Conservation (phyloP, 2,329 filamentous ascomycete species). For the Cordyceps militaris region DNA sequence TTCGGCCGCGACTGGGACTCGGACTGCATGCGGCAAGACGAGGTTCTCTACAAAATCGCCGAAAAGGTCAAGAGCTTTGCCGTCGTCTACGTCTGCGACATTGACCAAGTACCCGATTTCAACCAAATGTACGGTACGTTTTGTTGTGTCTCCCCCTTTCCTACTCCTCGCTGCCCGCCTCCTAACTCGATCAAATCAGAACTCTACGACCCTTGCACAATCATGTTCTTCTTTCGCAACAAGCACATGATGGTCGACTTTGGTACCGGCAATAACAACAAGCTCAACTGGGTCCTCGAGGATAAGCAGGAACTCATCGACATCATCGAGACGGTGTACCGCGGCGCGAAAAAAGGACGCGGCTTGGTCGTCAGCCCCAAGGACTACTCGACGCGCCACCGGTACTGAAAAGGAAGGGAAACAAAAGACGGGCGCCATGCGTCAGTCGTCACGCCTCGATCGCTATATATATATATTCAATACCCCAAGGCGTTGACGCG, state of each 20-base stretch:
- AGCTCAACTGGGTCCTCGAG: conserved; percentile 87
- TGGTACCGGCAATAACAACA: conserved; percentile 97
- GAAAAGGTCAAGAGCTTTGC: conserved; percentile 91
- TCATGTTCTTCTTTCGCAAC: conserved; percentile 97
- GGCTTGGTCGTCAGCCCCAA: conserved; percentile 96
- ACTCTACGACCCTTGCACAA: conserved; percentile 82
- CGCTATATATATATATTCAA: background rate
- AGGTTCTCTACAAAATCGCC: conserved; percentile 89
- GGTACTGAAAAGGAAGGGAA: conserved; percentile 22
- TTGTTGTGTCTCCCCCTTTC: background rate
- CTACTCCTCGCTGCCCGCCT: background rate
- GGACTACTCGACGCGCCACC: conserved; percentile 40
- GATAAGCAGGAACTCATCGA: conserved; percentile 99
- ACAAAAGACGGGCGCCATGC: background rate
- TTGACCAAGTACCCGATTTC: conserved; percentile 86
- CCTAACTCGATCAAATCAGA: conserved; percentile 29
- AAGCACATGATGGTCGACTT: conserved; percentile 99
- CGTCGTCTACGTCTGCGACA: conserved; percentile 88
- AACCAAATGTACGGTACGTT: conserved; percentile 78
- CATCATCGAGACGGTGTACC: conserved; percentile 96
- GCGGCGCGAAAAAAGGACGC: conserved; percentile 95
- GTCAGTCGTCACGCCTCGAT: background rate
- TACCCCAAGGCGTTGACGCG: background rate
- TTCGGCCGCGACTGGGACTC: conserved; percentile 83
- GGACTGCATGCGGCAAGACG: conserved; percentile 72